Evolutionary conservation across 1,284 basidiomycete genomes (phyloP).

Genomic region (Coniferiporia sulphurascens): DNA sequence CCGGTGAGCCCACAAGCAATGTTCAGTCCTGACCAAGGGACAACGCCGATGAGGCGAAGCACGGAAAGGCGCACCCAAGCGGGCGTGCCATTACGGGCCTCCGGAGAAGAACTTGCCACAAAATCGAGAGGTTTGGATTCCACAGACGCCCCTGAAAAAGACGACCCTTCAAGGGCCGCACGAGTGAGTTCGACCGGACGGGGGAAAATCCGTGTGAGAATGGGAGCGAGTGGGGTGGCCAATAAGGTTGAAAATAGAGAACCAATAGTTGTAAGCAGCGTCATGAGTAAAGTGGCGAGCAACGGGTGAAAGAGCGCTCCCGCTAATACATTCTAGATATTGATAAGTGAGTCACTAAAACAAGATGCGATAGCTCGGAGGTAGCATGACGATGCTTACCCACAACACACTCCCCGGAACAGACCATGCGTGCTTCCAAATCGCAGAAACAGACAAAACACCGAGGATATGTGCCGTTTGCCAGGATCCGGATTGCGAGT

Average conservation of each 20-base stretch:
- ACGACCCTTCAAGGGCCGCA: constrained; percentile 53
- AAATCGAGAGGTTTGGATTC: constrained; percentile 18
- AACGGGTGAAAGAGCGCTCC: constrained; percentile 81
- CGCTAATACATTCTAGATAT: constrained; percentile 76
- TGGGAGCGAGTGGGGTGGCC: constrained; percentile 77
- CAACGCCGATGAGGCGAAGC: constrained; percentile 82
- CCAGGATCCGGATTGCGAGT: constrained; percentile 61
- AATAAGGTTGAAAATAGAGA: constrained; percentile 76
- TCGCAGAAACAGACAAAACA: constrained; percentile 79
- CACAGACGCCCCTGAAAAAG: constrained; percentile 25
- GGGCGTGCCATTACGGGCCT: constrained; percentile 42
- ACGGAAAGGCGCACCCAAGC: constrained; percentile 83
- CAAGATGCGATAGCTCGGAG: constrained; percentile 11
- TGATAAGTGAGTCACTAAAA: background rate
- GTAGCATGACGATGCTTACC: constrained; percentile 42
- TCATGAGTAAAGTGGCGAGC: constrained; percentile 74
- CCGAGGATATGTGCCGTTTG: constrained; percentile 67
- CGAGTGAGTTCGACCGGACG: constrained; percentile 79
- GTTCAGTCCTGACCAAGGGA: constrained; percentile 93
- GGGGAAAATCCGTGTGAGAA: constrained; percentile 76
- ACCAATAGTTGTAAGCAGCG: constrained; percentile 80
- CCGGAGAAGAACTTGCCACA: constrained; percentile 32
- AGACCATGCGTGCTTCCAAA: constrained; percentile 95
- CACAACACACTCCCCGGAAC: constrained; percentile 87
- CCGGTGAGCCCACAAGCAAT: constrained; percentile 89